Evolutionary conservation across 2,329 filamentous ascomycete species (phyloP).

Genomic region (Cercospora canescens): DNA sequence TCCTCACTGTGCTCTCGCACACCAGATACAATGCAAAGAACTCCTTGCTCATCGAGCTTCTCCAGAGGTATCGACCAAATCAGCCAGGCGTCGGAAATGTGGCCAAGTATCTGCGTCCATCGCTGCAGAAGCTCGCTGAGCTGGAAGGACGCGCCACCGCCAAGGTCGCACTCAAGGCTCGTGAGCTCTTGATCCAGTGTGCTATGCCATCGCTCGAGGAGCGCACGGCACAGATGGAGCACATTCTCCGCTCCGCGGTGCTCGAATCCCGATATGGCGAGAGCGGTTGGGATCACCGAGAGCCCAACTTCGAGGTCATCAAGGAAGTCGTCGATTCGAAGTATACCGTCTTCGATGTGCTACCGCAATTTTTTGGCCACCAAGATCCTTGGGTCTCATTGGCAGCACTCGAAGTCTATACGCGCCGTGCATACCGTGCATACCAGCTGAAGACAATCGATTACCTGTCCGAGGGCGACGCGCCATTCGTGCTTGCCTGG

Average conservation of each 20-base stretch:
- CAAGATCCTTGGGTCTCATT: constrained; percentile 91
- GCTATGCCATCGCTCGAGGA: constrained; percentile 95
- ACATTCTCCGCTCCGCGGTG: constrained; percentile 93
- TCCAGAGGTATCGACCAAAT: constrained; percentile 94
- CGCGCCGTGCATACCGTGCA: constrained; percentile 93
- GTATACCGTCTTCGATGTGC: constrained; percentile 95
- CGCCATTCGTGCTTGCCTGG: constrained; percentile 83
- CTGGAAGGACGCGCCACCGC: constrained; percentile 82
- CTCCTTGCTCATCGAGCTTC: constrained; percentile 83
- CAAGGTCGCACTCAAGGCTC: constrained; percentile 95
- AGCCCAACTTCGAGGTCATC: constrained; percentile 85
- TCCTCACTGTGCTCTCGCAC: constrained; percentile 89
- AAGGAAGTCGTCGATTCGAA: constrained; percentile 99
- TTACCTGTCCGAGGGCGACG: constrained; percentile 76
- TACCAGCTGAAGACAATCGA: constrained; percentile 88
- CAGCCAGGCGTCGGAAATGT: constrained; percentile 87
- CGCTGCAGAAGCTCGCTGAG: constrained; percentile 84
- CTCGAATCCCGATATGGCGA: constrained; percentile 97
- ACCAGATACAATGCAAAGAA: constrained; percentile 92
- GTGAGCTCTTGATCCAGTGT: constrained; percentile 96
- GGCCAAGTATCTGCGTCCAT: constrained; percentile 79
- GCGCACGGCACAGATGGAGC: constrained; percentile 94
- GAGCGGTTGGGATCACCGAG: constrained; percentile 92
- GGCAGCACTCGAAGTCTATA: constrained; percentile 92
- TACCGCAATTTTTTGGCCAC: constrained; percentile 93